Evolutionary conservation across 805 yeast genomes (phyloP).

Genomic region (Nakazawaea ernobii): DNA sequence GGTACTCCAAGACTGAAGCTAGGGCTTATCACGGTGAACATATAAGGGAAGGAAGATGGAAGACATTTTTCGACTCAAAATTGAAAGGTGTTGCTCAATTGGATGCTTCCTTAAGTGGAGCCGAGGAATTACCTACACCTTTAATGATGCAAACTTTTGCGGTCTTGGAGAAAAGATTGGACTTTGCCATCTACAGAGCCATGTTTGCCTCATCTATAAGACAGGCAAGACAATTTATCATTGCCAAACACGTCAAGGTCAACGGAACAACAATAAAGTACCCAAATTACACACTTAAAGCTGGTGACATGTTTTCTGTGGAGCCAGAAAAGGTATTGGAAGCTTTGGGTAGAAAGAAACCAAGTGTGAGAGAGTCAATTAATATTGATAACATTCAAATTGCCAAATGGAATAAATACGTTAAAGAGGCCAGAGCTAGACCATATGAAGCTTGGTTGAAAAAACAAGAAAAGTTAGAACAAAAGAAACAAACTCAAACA

Average conservation of each 20-base stretch:
- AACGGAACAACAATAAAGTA: constrained; percentile 76
- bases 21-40: constrained; percentile 96
- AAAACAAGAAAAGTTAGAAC: constrained; percentile 37
- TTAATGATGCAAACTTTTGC: constrained; percentile 85
- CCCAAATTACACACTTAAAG: constrained; percentile 69
- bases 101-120: constrained; percentile 70
- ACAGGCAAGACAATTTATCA: constrained; percentile 87
- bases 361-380: constrained; percentile 62
- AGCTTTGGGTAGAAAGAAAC: constrained; percentile 84
- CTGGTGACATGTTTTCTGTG: constrained; percentile 86
- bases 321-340: constrained; percentile 78
- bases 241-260: constrained; percentile 76
- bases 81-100: constrained; percentile 84
- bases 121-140: constrained; percentile 58
- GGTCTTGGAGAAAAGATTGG: constrained; percentile 80
- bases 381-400: constrained; percentile 70
- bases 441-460: constrained; percentile 55
- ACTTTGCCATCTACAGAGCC: constrained; percentile 84
- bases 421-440: constrained; percentile 48
- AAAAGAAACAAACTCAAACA: constrained; percentile 23
- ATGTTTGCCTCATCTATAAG: constrained; percentile 90
- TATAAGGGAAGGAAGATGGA: constrained; percentile 79
- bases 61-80: constrained; percentile 59
- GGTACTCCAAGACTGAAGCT: constrained; percentile 86
- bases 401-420: constrained; percentile 68